These are phyloP conservation scores for Borovskyia barvae DNA, from an alignment of 208 protist species.

Conservation along the genomic window DNA sequence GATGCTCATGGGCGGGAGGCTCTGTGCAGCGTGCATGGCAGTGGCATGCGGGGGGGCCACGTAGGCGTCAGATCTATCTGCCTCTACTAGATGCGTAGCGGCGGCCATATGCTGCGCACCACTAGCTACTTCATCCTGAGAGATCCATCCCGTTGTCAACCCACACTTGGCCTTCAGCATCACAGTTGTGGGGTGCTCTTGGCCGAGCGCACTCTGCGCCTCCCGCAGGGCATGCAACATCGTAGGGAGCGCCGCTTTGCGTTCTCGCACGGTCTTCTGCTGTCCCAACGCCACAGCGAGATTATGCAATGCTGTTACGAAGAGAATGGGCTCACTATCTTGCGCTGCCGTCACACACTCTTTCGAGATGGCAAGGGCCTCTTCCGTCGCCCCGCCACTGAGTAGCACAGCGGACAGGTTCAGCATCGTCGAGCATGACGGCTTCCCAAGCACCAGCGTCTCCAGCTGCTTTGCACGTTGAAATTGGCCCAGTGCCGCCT, in stretches of 20 bases:
- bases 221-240: constrained; percentile 72
- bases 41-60: neutral
- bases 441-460: constrained; percentile 46
- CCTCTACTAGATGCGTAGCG: too few relatives aligned
- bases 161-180: constrained; percentile 72
- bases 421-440: constrained; percentile 85
- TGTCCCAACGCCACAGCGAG: constrained; percentile 69
- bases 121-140: too few relatives aligned
- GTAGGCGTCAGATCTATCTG: too few relatives aligned
- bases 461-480: constrained; percentile 58
- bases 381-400: constrained; percentile 34
- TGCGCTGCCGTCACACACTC: constrained; percentile 61
- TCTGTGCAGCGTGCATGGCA: neutral
- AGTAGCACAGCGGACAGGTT: constrained; percentile 84
- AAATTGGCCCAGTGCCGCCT: constrained; percentile 51
- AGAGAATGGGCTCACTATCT: constrained; percentile 55
- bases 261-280: constrained; percentile 40
- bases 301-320: constrained; percentile 83
- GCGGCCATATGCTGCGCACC: too few relatives aligned
- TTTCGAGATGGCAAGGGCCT: constrained; percentile 62
- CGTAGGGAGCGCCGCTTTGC: constrained; percentile 51
- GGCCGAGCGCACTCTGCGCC: constrained; percentile 50
- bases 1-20: neutral
- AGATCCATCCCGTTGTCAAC: constrained; percentile 34
- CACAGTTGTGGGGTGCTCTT: constrained; percentile 61